Base-by-base conservation (phyloP, 2,329 filamentous ascomycete genomes). In the Cylindrodendrum hubeiense region DNA sequence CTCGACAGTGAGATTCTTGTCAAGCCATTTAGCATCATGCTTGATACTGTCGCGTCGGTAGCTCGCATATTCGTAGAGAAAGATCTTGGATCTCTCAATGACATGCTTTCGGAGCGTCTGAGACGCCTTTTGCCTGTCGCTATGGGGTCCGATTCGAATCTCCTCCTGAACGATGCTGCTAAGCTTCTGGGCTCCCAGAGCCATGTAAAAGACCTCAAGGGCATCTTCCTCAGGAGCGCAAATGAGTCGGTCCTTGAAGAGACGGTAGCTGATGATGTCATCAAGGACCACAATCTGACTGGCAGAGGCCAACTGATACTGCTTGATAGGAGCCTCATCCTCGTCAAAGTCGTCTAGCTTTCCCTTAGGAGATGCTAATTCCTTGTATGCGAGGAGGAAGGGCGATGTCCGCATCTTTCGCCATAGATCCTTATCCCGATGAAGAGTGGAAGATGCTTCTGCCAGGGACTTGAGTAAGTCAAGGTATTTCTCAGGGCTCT, bases 141-240 rank as follows among this genome's bases (percentile, higher is more conserved):
- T 86, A 41, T 88, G 81, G 3, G 85, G 81, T 0, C 94, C 94
- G 71, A 96, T 90, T 28, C 87, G 88, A 21, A 93, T 85, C 61
- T 95, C 90, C 74, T 95, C 91, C 72, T 94, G 89, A 13, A 98
- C 92, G 19, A 95, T 86, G 60, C 86, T 88, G 67, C 93, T 94
- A 21, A 99, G 85, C 59, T 88, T 89, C 47, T 90, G 87, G 4
- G 94, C 91, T 2, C 96, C 96, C 4, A 99, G 89, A 8, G 90
- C 86, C 37, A 89, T 80, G 78, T 99, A 99, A 68, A 99, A 95
- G 1, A 87, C 86, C 76, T 99, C 96, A 1, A 99, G 83, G 0
- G 82, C 77, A 67, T 98, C 96, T 75, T 99, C 96, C 77, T 97
- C 93, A 0, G 96, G 97, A 0, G 95, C 94, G 66, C 92, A 94